Conservation (phyloP, 108 stramenopile genomes). For the Fistulifera solaris region DNA sequence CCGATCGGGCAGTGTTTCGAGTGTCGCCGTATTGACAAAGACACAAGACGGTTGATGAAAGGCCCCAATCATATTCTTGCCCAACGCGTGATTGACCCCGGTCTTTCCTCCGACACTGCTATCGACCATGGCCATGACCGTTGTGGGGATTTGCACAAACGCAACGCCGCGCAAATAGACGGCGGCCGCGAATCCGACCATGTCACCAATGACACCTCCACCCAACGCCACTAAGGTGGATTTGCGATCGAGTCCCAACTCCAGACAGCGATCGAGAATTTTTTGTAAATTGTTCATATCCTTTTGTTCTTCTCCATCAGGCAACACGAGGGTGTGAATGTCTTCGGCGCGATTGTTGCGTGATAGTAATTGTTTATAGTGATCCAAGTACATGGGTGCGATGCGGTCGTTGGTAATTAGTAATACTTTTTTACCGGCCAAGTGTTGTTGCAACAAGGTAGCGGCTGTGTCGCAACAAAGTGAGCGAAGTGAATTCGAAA, state of each 20-base stretch:
- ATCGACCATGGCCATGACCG: slow-evolving; percentile 99
- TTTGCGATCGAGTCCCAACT: slow-evolving; percentile 75
- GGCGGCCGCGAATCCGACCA: slow-evolving; percentile 97
- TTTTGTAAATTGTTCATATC: slow-evolving; percentile 47
- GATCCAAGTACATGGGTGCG: slow-evolving; percentile 66
- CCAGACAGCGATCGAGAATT: slow-evolving; percentile 70
- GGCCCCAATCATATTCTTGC: slow-evolving; percentile 98
- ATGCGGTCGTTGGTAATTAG: slow-evolving; percentile 77
- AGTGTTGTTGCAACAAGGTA: slow-evolving; percentile 29
- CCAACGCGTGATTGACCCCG: slow-evolving; percentile 92
- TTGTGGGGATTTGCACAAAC: slow-evolving; percentile 95
- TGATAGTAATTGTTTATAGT: slow-evolving; percentile 38
- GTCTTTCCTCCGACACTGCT: slow-evolving; percentile 97
- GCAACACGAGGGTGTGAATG: slow-evolving; percentile 66
- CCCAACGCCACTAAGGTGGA: slow-evolving; percentile 91
- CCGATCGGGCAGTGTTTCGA: slow-evolving; percentile 88
- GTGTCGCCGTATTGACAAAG: slow-evolving; percentile 77
- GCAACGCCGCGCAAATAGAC: slow-evolving; percentile 95
- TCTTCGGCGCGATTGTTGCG: slow-evolving; percentile 12
- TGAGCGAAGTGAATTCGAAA: no score
- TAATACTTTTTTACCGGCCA: slow-evolving; percentile 27
- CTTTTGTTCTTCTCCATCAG: slow-evolving; percentile 84
- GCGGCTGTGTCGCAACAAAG: slow-evolving; percentile 12
- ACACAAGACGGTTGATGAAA: slow-evolving; percentile 97
- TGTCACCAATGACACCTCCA: slow-evolving; percentile 98